A percentile compares a stretch with the other conserved stretches of the same genome.
These are phyloP conservation scores for Candida michaelii DNA, from an alignment of 805 yeast species.

Conservation along the genomic window DNA sequence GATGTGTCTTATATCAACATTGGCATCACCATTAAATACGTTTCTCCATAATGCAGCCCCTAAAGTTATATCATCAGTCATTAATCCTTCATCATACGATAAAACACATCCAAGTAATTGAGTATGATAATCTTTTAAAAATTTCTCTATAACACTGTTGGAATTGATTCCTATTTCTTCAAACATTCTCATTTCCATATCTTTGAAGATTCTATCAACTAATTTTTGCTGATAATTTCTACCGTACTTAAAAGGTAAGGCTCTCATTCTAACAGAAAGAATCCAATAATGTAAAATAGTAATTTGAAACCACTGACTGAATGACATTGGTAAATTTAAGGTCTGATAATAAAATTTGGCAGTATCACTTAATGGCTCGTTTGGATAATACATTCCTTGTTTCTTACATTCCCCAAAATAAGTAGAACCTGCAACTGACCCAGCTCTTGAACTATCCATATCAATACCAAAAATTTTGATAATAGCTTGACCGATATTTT, in stretches of 20 bases:
- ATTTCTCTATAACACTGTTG: slow-evolving; percentile 78
- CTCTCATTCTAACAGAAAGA: slow-evolving; percentile 91
- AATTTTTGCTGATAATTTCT: slow-evolving; percentile 88
- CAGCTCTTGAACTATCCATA: slow-evolving; percentile 91
- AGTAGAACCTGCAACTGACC: slow-evolving; percentile 88
- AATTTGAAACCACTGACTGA: slow-evolving; percentile 96
- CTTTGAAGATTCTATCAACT: slow-evolving; percentile 84
- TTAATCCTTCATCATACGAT: slow-evolving; percentile 90
- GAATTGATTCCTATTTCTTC: slow-evolving; percentile 84
- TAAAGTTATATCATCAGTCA: slow-evolving; percentile 71
- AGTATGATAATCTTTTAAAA: slow-evolving; percentile 84
- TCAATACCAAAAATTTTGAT: slow-evolving; percentile 68
- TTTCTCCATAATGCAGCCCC: slow-evolving; percentile 90
- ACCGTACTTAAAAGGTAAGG: slow-evolving; percentile 88
- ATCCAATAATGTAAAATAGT: slow-evolving; percentile 92
- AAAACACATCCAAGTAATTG: slow-evolving; percentile 88
- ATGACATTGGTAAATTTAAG: slow-evolving; percentile 77
- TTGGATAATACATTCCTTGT: slow-evolving; percentile 77
- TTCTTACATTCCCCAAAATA: slow-evolving; percentile 85
- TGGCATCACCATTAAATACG: slow-evolving; percentile 79
- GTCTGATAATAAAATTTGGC: slow-evolving; percentile 87
- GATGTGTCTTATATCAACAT: slow-evolving; percentile 76
- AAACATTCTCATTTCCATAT: slow-evolving; percentile 81
- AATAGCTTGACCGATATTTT: slow-evolving; percentile 61
- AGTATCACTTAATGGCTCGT: slow-evolving; percentile 66